These are phyloP conservation scores for Plasmodium yoelii DNA, from an alignment of 169 alveolate species.

Conservation along the genomic window DNA sequence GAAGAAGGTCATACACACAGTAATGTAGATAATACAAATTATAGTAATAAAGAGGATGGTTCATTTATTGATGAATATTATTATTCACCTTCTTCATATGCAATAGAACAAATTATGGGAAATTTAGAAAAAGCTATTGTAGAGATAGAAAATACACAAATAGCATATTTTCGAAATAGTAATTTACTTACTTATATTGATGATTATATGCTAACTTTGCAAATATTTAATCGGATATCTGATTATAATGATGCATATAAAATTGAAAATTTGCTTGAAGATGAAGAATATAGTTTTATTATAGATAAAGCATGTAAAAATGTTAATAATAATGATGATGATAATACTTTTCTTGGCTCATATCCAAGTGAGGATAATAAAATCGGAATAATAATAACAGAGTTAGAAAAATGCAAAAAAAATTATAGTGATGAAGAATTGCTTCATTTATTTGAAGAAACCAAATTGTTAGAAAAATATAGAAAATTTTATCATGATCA, in stretches of 20 bases:
- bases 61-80: too few relatives aligned
- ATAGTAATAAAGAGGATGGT: too few relatives aligned
- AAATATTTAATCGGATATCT: constrained; percentile 12
- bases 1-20: too few relatives aligned
- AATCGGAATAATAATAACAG: not conserved
- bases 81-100: too few relatives aligned
- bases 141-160: constrained; percentile 24
- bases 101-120: not conserved
- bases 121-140: constrained; percentile 22
- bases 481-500: constrained; percentile 47
- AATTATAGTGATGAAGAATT: constrained; percentile 26
- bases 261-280: constrained; percentile 8
- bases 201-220: constrained; percentile 28
- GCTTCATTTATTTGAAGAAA: constrained; percentile 5
- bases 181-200: constrained; percentile 19
- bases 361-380: not conserved
- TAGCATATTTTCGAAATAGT: constrained; percentile 20
- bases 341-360: not conserved
- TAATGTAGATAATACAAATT: too few relatives aligned
- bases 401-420: constrained; percentile 24
- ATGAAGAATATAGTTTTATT: not conserved
- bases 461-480: constrained; percentile 18
- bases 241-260: constrained; percentile 21
- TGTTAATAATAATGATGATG: too few relatives aligned
- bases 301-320: not conserved